phyloP scores from a whole-genome alignment of 768 basidiomycete genomes.

The Lactarius pseudohatsudake region DNA sequence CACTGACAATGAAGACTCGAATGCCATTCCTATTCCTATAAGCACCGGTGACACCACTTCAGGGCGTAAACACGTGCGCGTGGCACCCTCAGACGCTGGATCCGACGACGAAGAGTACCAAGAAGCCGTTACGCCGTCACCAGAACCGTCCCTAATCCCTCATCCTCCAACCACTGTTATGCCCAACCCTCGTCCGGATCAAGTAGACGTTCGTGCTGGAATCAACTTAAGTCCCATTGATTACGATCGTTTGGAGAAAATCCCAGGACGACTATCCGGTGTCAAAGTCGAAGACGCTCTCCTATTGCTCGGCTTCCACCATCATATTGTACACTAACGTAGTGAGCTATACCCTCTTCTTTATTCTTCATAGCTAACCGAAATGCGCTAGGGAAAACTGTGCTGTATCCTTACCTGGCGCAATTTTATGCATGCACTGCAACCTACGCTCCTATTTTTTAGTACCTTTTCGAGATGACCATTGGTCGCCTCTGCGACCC shows the following conservation, averaged over 20 bases:
- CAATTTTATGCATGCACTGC: background rate
- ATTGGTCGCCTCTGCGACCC: slow-evolving; percentile 1
- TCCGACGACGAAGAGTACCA: slow-evolving; percentile 60
- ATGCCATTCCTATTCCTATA: slow-evolving; percentile 7
- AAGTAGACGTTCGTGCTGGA: slow-evolving; percentile 32
- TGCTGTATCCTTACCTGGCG: background rate
- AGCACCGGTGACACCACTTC: slow-evolving; percentile 2
- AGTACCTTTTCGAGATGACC: background rate
- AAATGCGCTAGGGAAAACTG: background rate
- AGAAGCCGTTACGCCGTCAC: slow-evolving; percentile 73
- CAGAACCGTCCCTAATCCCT: slow-evolving; percentile 47
- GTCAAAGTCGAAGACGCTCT: slow-evolving; percentile 74
- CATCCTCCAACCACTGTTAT: slow-evolving; percentile 28
- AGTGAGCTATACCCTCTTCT: slow-evolving; percentile 23
- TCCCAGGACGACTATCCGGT: slow-evolving; percentile 41
- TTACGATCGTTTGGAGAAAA: slow-evolving; percentile 51
- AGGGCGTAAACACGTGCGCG: slow-evolving; percentile 18
- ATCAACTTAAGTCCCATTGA: slow-evolving; percentile 42
- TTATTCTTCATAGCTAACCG: background rate
- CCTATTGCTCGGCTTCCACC: slow-evolving; percentile 71
- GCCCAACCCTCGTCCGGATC: slow-evolving; percentile 30
- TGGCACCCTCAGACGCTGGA: slow-evolving; percentile 26
- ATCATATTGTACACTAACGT: slow-evolving; percentile 56
- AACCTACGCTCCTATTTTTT: background rate
- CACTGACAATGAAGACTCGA: slow-evolving; percentile 41